These are phyloP conservation scores for Pseudogymnoascus sp. DNA, from an alignment of 2,329 filamentous ascomycete species.

Conservation along the genomic window DNA sequence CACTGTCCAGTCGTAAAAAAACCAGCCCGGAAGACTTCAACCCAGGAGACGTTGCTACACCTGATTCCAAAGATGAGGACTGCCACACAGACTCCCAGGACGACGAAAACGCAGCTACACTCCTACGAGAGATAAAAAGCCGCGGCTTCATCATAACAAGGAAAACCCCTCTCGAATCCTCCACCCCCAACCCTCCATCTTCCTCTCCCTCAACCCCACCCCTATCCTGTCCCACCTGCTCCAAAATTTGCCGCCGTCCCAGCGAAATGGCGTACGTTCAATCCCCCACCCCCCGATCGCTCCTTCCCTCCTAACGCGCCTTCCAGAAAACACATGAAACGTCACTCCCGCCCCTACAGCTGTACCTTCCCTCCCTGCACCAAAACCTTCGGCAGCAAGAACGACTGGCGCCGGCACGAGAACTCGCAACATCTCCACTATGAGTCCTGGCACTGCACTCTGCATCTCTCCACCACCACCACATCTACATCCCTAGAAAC, in stretches of 20 bases:
- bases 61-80: background rate
- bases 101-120: background rate
- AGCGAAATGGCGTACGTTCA: conserved; percentile 50
- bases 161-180: background rate
- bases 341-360: conserved; percentile 72
- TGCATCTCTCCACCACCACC: conserved; percentile 10
- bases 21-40: background rate
- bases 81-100: background rate
- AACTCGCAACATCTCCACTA: conserved; percentile 65
- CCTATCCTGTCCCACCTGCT: conserved; percentile 20
- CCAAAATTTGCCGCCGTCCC: conserved; percentile 35
- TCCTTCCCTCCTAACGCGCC: conserved; percentile 9
- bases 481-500: background rate
- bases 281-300: background rate
- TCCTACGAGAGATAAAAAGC: background rate
- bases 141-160: conserved; percentile 7
- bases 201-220: conserved; percentile 18
- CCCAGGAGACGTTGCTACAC: background rate
- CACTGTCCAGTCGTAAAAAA: background rate
- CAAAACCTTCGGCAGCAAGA: conserved; percentile 81
- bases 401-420: conserved; percentile 91
- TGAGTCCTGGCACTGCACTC: conserved; percentile 64
- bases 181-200: conserved; percentile 2
- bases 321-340: conserved; percentile 70
- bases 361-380: conserved; percentile 66